Evolutionary conservation across 768 basidiomycete species (phyloP).

Genomic region (Psilocybe sp.): DNA sequence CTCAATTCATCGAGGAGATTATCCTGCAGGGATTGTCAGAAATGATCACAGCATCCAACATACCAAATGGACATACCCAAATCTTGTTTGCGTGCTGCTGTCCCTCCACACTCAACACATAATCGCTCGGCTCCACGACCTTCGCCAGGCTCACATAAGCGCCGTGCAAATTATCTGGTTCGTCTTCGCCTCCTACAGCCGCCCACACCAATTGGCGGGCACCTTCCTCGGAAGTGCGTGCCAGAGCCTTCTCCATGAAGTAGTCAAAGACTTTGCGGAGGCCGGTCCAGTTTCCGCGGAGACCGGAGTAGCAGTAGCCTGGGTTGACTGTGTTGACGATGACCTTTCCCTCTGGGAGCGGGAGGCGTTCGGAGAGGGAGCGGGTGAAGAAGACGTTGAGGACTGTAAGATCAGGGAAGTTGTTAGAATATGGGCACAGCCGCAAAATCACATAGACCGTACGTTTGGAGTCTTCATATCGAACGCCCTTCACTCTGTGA

Average conservation of each 20-base stretch:
- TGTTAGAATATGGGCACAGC: background rate
- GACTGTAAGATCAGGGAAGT: slow-evolving; percentile 21
- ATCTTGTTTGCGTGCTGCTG: slow-evolving; percentile 23
- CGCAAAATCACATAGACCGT: background rate
- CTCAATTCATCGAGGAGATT: slow-evolving; percentile 10
- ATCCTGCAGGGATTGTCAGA: slow-evolving; percentile 1
- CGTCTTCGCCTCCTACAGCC: slow-evolving; percentile 23
- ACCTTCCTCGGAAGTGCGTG: slow-evolving; percentile 35
- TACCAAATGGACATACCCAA: slow-evolving; percentile 26
- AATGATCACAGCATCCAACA: background rate
- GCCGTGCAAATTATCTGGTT: slow-evolving; percentile 26
- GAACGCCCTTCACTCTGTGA: background rate
- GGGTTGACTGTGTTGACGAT: slow-evolving; percentile 37
- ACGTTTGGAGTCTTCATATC: slow-evolving; percentile 13
- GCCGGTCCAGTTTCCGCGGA: slow-evolving; percentile 24
- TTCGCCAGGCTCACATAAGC: slow-evolving; percentile 21
- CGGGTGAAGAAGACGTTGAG: slow-evolving; percentile 38
- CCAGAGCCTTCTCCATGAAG: slow-evolving; percentile 29
- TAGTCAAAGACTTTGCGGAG: slow-evolving; percentile 11
- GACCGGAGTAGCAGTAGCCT: slow-evolving; percentile 38
- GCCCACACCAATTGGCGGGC: slow-evolving; percentile 32
- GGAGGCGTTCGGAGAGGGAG: slow-evolving; percentile 28
- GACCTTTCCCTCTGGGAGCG: slow-evolving; percentile 12
- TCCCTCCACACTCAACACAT: slow-evolving; percentile 30
- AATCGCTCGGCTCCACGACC: slow-evolving; percentile 31